Evolutionary conservation across 2,329 filamentous ascomycete species (phyloP).

Genomic region (Parastagonospora avenae): DNA sequence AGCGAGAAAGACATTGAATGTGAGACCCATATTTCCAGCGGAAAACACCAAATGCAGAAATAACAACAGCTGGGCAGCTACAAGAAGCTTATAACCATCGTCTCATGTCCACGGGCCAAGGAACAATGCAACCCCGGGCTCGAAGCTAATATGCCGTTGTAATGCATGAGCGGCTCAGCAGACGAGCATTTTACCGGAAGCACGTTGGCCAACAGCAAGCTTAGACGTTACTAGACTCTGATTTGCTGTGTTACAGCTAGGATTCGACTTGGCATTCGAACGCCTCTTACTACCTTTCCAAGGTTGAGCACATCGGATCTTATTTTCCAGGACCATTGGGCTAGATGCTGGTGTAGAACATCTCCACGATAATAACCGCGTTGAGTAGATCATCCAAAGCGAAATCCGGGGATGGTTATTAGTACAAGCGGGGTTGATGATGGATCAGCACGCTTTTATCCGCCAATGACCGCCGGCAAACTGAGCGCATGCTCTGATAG

Average conservation of each 20-base stretch:
- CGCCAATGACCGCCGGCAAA: constrained; percentile 22
- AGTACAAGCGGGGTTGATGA: constrained; percentile 15
- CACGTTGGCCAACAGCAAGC: background rate
- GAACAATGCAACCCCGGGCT: constrained; percentile 15
- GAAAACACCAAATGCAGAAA: background rate
- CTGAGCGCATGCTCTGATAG: too few relatives aligned
- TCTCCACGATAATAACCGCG: too few relatives aligned
- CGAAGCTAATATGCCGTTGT: background rate
- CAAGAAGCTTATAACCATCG: background rate
- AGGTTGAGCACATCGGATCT: too few relatives aligned
- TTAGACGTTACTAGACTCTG: too few relatives aligned
- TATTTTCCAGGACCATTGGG: too few relatives aligned
- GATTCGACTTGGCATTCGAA: too few relatives aligned
- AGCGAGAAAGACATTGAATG: constrained; percentile 51
- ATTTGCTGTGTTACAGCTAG: too few relatives aligned
- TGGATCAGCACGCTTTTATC: constrained; percentile 21
- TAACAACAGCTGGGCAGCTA: background rate
- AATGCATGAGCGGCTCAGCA: constrained; percentile 6
- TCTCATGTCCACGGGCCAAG: background rate
- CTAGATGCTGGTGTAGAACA: too few relatives aligned
- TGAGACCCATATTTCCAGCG: constrained; percentile 43
- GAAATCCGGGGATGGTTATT: constrained; percentile 18
- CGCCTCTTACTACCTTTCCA: too few relatives aligned
- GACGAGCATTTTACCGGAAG: constrained; percentile 24
- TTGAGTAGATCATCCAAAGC: too few relatives aligned